These are phyloP conservation scores for Amaranthus hypochondriacus DNA, from an alignment of 148 eudicot species.

Conservation along the genomic window DNA sequence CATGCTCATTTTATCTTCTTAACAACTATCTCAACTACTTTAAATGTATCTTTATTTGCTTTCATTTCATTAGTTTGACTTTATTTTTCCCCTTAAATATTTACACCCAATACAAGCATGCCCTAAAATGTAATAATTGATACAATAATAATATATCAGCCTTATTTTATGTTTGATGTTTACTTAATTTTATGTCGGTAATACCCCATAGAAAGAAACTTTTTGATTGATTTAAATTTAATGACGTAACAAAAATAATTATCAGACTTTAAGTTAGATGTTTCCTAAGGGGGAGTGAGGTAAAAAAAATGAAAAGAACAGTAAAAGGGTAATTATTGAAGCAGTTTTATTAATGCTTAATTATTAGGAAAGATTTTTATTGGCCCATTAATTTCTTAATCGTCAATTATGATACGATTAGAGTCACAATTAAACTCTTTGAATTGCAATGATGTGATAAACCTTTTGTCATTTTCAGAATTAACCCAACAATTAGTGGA, in stretches of 20 bases:
- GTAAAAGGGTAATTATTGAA: neutral
- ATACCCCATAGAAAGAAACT: neutral
- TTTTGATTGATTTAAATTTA: neutral
- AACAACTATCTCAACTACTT: too few species aligned
- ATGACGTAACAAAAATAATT: neutral
- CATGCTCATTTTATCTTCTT: too few species aligned
- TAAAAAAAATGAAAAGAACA: constrained; percentile 1
- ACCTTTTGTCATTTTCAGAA: constrained; percentile 22
- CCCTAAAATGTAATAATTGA: too few species aligned
- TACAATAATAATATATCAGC: too few species aligned
- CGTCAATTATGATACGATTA: constrained; percentile 22
- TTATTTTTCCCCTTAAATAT: too few species aligned
- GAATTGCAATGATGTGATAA: constrained; percentile 23
- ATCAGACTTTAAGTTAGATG: constrained; percentile 11
- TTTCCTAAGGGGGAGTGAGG: constrained; percentile 14
- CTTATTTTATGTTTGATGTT: neutral
- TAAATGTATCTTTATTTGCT: too few species aligned
- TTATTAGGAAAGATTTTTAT: neutral
- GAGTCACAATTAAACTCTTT: constrained; percentile 12
- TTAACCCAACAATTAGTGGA: constrained; percentile 2
- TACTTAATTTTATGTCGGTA: neutral
- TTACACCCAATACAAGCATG: too few species aligned
- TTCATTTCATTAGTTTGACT: too few species aligned
- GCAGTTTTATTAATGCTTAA: neutral
- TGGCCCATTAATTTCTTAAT: neutral